Conservation (phyloP, 148 eudicot genomes). For the Pharnaceum exiguum region DNA sequence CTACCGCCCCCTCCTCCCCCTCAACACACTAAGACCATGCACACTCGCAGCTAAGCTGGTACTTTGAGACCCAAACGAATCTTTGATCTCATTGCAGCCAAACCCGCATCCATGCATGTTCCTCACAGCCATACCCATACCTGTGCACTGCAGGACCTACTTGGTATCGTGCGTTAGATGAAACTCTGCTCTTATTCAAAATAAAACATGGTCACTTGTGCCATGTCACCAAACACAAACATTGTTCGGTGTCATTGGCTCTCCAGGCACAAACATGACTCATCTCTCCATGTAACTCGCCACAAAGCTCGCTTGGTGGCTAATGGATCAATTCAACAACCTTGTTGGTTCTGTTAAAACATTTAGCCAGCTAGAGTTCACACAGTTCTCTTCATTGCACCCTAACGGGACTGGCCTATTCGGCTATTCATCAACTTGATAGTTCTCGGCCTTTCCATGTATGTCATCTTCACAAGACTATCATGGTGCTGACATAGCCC, state of each 20-base stretch:
- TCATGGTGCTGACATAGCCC: background rate
- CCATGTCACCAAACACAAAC: background rate
- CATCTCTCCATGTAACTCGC: background rate
- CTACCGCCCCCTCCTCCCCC: too few species aligned
- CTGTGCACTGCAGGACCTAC: background rate
- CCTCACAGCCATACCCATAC: background rate
- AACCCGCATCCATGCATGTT: too few species aligned
- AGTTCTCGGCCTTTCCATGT: background rate
- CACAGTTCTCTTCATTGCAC: background rate
- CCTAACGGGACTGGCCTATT: background rate
- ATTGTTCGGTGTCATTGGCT: background rate
- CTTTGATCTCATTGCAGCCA: too few species aligned
- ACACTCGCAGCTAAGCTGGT: too few species aligned
- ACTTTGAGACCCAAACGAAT: too few species aligned
- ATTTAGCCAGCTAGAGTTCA: background rate
- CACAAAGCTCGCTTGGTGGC: background rate
- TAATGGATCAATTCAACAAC: background rate
- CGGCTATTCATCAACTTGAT: background rate
- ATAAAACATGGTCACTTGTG: background rate
- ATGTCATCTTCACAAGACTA: background rate
- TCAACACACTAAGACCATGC: too few species aligned
- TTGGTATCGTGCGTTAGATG: background rate
- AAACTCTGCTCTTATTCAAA: background rate
- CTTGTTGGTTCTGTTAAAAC: background rate
- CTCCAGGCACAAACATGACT: background rate